Evolutionary conservation across 768 basidiomycete species (phyloP), one percentile per base, ranked within the genome.

Genomic region (Russula virescens): DNA sequence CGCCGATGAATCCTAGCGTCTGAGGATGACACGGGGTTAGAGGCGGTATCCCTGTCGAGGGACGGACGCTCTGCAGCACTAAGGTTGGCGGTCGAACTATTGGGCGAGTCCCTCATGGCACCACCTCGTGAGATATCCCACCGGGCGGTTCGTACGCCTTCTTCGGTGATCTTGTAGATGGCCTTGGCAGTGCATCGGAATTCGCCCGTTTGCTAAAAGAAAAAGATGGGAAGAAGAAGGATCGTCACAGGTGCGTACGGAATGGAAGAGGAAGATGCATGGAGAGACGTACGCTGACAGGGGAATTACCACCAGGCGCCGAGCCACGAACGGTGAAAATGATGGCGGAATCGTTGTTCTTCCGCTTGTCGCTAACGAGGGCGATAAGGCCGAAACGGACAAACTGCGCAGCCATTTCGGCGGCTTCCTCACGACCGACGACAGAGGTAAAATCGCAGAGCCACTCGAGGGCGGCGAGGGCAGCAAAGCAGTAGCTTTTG

Each of bases 391-490:
- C 91, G 69, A 94, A 97, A 56, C 97, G 87, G 50, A 98, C 94
- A 69, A 98, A 98, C 73, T 98, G 97, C 5, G 95, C 97, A 2
- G 92, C 89, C 85, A 98, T 90, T 78, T 99, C 97, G 13, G 94
- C 92, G 0, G 94, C 95, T 74, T 98, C 97, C 71, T 99, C 97
- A 56, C 92, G 80, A 25, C 94, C 94, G 38, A 94, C 92, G 38
- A 95, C 92, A 1, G 95, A 97, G 0, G 97, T 94, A 69, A 94
- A 97, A 74, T 99, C 97, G 72, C 92, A 90, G 45, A 99, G 84
- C 97, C 97, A 99, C 75, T 98, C 95, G 59, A 98, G 79, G 0
- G 91, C 94, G 49, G 83, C 83, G 57, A 92, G 85, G 25, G 97
- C 94, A 31, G 86, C 78, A 72, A 99, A 98, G 69, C 91, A 91